Conservation (phyloP, 306 rosid genomes). For the barrel medic (Medicago truncatula) region DNA sequence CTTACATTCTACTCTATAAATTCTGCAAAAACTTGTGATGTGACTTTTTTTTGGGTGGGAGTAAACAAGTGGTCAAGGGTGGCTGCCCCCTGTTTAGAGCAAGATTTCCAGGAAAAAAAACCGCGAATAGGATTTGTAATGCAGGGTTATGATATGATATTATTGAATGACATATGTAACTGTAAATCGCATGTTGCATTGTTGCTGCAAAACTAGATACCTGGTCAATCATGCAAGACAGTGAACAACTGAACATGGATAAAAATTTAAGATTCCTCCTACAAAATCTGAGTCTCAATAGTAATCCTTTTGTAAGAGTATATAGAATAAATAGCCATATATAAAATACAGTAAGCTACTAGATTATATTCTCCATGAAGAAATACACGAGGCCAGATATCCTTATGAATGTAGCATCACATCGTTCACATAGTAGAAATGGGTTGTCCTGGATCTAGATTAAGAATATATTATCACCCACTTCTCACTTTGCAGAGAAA, state of each 20-base stretch:
- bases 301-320: background rate
- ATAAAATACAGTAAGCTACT: slow-evolving; percentile 19
- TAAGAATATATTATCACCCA: slow-evolving; percentile 21
- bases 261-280: slow-evolving; percentile 6
- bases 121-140: background rate
- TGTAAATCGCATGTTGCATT: background rate
- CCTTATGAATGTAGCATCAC: slow-evolving; percentile 33
- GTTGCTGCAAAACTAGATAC: slow-evolving; percentile 27
- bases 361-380: slow-evolving; percentile 8
- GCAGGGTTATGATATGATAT: background rate
- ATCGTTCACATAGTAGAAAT: slow-evolving; percentile 28
- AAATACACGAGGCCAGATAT: slow-evolving; percentile 28
- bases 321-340: slow-evolving; percentile 16
- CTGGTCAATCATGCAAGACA: slow-evolving; percentile 24
- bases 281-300: slow-evolving; percentile 3
- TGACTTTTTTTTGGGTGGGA: slow-evolving; percentile 6
- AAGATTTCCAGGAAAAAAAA: background rate
- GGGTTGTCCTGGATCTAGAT: slow-evolving; percentile 24
- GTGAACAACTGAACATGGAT: background rate
- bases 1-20: slow-evolving; percentile 36
- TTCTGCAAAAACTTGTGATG: slow-evolving; percentile 9
- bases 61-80: background rate
- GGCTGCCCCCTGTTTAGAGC: slow-evolving; percentile 1
- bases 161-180: slow-evolving; percentile 7
- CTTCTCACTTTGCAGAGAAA: slow-evolving; percentile 10